Evolutionary conservation across 371 early-diverging fungal species (phyloP), one percentile per base, ranked within the genome.

Genomic region (Amoeboaphelidium protococcarum): DNA sequence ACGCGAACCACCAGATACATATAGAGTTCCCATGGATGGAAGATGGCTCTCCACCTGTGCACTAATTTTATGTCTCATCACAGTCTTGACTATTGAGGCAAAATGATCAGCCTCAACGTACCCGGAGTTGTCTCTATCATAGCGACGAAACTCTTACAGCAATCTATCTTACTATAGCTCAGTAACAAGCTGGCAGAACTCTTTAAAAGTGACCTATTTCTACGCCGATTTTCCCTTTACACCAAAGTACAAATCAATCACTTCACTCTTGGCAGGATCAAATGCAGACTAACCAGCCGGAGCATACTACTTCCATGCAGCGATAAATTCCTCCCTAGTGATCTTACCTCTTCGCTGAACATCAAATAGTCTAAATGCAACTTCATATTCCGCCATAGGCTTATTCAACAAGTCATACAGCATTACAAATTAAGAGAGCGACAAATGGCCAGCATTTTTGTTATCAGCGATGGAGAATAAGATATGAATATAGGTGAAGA

Each of bases 301-400:
- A n/a, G 37, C 37, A 31, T 6, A 31, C 16, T 31, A 6, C 37
- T 31, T 6, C 37, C 10, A 31, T 16, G 16, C 10, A 10, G 37
- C 16, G 37, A 31, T 46, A 50, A 48, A 41, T 50, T 46, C 13
- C 23, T 46, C 41, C 37, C n/a, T 13, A 52, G 37, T 22, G 37
- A 44, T 23, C 40, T 71, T 69, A 53, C 72, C 76, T 1, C 66
- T 63, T 27, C 71, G 68, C 37, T 61, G 53, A 41, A 67, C 54
- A 53, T 77, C 74, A 57, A 78, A 76, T 41, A 78, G 58, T 22
- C 71, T 68, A 58, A 80, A 81, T 16, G 79, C 77, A 40, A 86
- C 68, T 54, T 79, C 72, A 51, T 73, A 79, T 50, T 82, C 83
- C 16, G 83, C 84, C 56, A 82, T 79, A 23, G 83, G 73, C 41